Evolutionary conservation across 306 rosid species (phyloP), one percentile per base, ranked within the genome.

Genomic region (Dryas drummondii): DNA sequence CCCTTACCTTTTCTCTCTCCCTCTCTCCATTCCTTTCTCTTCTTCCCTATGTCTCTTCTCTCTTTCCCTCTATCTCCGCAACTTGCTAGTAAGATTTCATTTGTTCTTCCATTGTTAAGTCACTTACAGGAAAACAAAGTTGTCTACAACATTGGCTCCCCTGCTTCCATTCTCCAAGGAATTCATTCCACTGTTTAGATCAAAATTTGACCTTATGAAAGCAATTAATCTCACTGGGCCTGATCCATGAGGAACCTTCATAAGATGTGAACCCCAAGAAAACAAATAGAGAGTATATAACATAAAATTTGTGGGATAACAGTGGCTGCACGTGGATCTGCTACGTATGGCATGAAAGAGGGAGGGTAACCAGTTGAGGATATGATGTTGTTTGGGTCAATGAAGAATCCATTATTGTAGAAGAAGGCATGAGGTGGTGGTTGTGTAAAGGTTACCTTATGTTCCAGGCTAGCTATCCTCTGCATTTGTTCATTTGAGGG

Each of bases 371-470:
- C 53, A n/a, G 68, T 53, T 40, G 70, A 19, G 45, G 77, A 56
- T 72, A 51, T 15, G 58, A 67, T 22, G 46, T 71, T 68, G 62
- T 66, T 81, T 13, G 78, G 81, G 75, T 81, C 84, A 59, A 76
- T 48, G 65, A 73, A 59, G 63, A 77, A 59, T 68, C 75, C 80
- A 77, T 60, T 69, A 40, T 58, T 68, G 48, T 68, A 59, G 80
- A 59, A 27, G 61, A 81, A 72, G 55, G 78, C 52, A 46, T 66
- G 69, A 32, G 71, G 71, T 3, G 73, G 74, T 4, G 69, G 46
- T 49, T 57, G 78, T 19, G 81, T n/a, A 49, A 57, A 76, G 17
- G 61, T 12, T 6, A 72, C 45, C 64, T 76, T 77, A 15, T 74
- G 78, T 7, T 75, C 81, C 57, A 81, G 56, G 60, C 71, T 40